A percentile compares a stretch with the other conserved stretches of the same genome.
phyloP scores from a whole-genome alignment of 2,329 filamentous ascomycete genomes.

The Curvularia verruculosa region DNA sequence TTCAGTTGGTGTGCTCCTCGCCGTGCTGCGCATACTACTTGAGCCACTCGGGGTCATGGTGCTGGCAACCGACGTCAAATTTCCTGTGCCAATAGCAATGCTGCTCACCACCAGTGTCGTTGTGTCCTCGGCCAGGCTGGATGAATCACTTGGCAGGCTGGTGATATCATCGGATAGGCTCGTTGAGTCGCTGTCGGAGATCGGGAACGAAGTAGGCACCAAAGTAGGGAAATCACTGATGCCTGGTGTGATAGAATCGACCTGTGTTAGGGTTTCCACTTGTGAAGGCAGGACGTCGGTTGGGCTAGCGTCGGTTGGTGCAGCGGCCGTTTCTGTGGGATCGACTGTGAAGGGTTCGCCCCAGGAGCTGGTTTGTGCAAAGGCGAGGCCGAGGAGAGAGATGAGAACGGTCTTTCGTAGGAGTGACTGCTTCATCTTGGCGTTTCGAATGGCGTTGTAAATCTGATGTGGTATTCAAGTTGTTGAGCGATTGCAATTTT shows the following conservation, averaged over 20 bases:
- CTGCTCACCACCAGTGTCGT: neutral
- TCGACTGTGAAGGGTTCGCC: slow-evolving; percentile 25
- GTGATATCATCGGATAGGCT: neutral
- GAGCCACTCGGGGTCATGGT: neutral
- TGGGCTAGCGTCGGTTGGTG: slow-evolving; percentile 2
- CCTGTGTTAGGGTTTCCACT: slow-evolving; percentile 8
- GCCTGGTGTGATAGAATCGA: slow-evolving; percentile 10
- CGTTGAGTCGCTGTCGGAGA: neutral
- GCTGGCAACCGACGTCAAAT: neutral
- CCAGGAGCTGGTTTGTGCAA: slow-evolving; percentile 21
- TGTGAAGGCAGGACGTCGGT: slow-evolving; percentile 9
- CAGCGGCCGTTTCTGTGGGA: slow-evolving; percentile 13
- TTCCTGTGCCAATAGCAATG: neutral
- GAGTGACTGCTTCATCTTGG: slow-evolving; percentile 20
- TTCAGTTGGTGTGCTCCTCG: slow-evolving; percentile 1
- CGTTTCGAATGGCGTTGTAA: neutral
- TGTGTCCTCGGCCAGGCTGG: slow-evolving; percentile 7
- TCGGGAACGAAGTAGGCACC: slow-evolving; percentile 4
- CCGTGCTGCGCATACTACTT: neutral
- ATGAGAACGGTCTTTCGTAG: slow-evolving; percentile 16
- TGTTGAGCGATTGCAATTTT: neutral
- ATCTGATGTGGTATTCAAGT: neutral
- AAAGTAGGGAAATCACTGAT: slow-evolving; percentile 1
- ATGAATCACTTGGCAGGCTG: neutral
- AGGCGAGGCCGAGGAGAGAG: slow-evolving; percentile 20